Percentiles rank a stretch among this genome's conserved stretches.
Evolutionary conservation across 2,329 filamentous ascomycete species (phyloP).

Genomic region (Madurella mycetomatis): DNA sequence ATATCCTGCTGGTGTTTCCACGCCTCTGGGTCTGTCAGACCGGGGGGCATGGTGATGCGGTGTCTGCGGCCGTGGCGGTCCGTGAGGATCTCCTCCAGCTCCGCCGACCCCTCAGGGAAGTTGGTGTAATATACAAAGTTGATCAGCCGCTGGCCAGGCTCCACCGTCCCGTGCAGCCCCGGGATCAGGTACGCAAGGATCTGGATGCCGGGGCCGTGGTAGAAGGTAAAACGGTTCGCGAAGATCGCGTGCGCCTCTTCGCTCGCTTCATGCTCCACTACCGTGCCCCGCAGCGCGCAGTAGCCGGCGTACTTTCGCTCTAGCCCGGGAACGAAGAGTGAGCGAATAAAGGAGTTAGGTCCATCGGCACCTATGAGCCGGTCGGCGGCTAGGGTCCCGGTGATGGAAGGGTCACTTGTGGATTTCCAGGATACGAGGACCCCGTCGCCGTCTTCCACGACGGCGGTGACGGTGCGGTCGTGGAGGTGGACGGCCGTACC

Average conservation of each 20-base stretch:
- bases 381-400: conserved; percentile 31
- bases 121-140: conserved; percentile 46
- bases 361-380: conserved; percentile 43
- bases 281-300: conserved; percentile 39
- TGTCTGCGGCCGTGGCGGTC: conserved; percentile 31
- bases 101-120: conserved; percentile 31
- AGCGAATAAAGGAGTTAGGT: conserved; percentile 36
- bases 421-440: conserved; percentile 32
- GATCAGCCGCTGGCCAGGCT: conserved; percentile 37
- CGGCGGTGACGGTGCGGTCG: conserved; percentile 31
- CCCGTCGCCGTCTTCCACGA: conserved; percentile 26
- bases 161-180: conserved; percentile 34
- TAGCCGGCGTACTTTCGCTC: conserved; percentile 37
- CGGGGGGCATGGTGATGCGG: conserved; percentile 36
- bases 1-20: conserved; percentile 34
- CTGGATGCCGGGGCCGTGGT: conserved; percentile 35
- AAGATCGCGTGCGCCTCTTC: conserved; percentile 32
- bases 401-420: conserved; percentile 29
- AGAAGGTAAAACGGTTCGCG: conserved; percentile 38
- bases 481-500: conserved; percentile 32
- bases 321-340: conserved; percentile 29
- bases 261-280: conserved; percentile 36
- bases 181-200: conserved; percentile 42
- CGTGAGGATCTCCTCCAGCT: conserved; percentile 34
- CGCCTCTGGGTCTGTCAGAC: conserved; percentile 29